Base-by-base conservation (phyloP, 2,329 filamentous ascomycete species). In the Arthrobotrys sphaeroides region DNA sequence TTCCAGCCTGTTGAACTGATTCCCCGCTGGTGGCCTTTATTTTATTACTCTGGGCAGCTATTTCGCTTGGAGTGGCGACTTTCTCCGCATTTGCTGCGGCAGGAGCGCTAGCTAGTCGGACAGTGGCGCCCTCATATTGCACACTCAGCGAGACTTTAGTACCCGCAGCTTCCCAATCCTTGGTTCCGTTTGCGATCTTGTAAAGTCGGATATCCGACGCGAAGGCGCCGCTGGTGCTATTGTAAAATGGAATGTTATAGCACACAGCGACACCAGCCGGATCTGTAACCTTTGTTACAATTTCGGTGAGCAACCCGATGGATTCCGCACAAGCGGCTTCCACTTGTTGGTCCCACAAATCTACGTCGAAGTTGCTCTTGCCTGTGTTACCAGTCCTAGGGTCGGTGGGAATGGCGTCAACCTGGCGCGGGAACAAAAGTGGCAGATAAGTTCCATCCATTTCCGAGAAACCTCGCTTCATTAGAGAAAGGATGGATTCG, bases 251-350 rank as follows among this genome's bases (percentile, higher is more conserved):
- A 22, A 96, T 83, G 81, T 95, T 96, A 84, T 94, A 95, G 86
- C 92, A 96, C 53, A 92, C 88, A 72, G 90, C 90, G 53, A 92
- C 87, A 59, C 92, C 92, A 7, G 91, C 90, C 3, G 91, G 90
- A 78, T 94, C 94, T 22, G 87, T 86, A 43, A 89, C 87, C 73
- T 85, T 84, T 12, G 84, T 84, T 55, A 93, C 84, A 24, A 83
- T 81, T 1, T 82, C 81, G 5, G 18, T 7, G 13, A 74, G 38
- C 16, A 62, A 28, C 1, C 26, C 16, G 10, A 74, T 68, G 12
- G 59, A 31, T 26, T 62, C 55, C n/a, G 43, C 43, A 24, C 70
- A 74, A 18, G 70, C 53, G 22, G 36, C 38, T 7, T 67, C 67
- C 5, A 74, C 70, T 62, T 68, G 53, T 43, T 60, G 53, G 18